Percentiles rank a stretch among this genome's conserved stretches.
These are phyloP conservation scores for Zygosaccharomyces bailii DNA, from an alignment of 805 yeast genomes.

Conservation along the genomic window DNA sequence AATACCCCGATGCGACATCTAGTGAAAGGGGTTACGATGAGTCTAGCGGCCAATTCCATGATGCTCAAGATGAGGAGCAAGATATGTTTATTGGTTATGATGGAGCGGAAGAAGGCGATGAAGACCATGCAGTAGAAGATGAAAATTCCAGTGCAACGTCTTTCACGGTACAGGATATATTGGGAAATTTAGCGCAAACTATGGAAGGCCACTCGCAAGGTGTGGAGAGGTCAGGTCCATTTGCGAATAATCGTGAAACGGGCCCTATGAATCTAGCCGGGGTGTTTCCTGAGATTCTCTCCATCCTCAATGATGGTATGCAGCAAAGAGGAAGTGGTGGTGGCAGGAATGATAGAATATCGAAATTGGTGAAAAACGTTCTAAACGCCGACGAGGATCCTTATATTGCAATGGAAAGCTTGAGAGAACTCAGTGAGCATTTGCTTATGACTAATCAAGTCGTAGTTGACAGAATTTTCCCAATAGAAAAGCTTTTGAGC, in stretches of 20 bases:
- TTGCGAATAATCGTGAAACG: constrained; percentile 10
- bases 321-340: constrained; percentile 9
- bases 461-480: constrained; percentile 59
- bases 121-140: constrained; percentile 22
- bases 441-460: constrained; percentile 66
- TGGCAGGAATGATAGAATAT: constrained; percentile 22
- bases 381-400: constrained; percentile 47
- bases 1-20: constrained; percentile 6
- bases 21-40: constrained; percentile 13
- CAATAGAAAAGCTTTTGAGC: constrained; percentile 53
- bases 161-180: constrained; percentile 15
- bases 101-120: constrained; percentile 21
- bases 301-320: constrained; percentile 31
- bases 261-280: constrained; percentile 28
- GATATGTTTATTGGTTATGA: constrained; percentile 22
- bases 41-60: constrained; percentile 14
- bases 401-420: constrained; percentile 56
- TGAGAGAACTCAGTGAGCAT: constrained; percentile 61
- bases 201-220: constrained; percentile 7
- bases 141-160: constrained; percentile 19
- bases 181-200: constrained; percentile 18
- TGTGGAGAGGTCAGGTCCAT: constrained; percentile 4
- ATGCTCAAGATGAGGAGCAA: constrained; percentile 26
- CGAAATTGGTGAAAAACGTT: constrained; percentile 30
- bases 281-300: constrained; percentile 40